Evolutionary conservation across 331 rosid species (phyloP).

Genomic region (Dryas integrifolia): DNA sequence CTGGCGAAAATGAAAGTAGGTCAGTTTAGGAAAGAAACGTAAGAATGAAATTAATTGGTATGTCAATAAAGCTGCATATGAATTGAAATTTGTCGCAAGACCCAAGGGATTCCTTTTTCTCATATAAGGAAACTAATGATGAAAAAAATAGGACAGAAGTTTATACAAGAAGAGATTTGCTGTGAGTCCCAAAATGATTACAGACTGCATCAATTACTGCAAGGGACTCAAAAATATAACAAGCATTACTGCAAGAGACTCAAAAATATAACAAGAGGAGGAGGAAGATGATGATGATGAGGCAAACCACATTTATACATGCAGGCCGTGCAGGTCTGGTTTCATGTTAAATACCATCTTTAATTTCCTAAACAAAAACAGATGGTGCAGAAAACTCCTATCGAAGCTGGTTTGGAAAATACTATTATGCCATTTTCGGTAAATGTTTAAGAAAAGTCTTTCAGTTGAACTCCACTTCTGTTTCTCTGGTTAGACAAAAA

Average conservation of each 20-base stretch:
- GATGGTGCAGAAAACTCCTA: neutral
- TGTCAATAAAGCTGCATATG: neutral
- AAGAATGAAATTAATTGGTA: neutral
- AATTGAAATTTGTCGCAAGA: neutral
- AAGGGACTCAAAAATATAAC: neutral
- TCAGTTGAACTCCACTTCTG: neutral
- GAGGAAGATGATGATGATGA: neutral
- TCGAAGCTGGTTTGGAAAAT: neutral
- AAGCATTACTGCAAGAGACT: neutral
- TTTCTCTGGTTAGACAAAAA: neutral
- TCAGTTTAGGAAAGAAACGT: neutral
- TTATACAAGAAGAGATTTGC: neutral
- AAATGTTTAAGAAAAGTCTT: neutral
- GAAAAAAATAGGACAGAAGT: neutral
- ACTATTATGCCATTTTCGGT: neutral
- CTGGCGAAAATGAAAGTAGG: slow-evolving; percentile 31
- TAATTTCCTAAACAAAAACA: neutral
- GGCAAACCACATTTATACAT: slow-evolving; percentile 7
- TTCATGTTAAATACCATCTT: slow-evolving; percentile 8
- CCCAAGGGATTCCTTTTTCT: neutral
- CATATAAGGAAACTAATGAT: neutral
- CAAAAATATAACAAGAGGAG: neutral
- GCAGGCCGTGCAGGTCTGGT: neutral
- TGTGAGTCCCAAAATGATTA: neutral
- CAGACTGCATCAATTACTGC: neutral